These are phyloP conservation scores for Rhamnella rubrinervis DNA, from an alignment of 331 rosid genomes.

Conservation along the genomic window DNA sequence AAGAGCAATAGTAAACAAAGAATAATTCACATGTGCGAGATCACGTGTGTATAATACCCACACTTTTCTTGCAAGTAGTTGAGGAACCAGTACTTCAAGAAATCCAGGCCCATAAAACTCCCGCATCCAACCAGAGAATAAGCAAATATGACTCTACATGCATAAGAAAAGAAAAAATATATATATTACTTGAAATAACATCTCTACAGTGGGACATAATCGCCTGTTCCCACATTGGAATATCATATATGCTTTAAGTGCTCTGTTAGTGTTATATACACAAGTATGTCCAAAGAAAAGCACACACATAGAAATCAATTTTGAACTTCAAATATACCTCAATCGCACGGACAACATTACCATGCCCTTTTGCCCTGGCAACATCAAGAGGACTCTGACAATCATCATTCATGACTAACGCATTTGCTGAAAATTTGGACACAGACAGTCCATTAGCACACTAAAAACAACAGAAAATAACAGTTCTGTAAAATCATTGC, in stretches of 20 bases:
- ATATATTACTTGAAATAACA: slow-evolving; percentile 6
- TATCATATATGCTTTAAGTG: background rate
- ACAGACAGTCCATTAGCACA: slow-evolving; percentile 18
- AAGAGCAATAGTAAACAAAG: background rate
- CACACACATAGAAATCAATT: background rate
- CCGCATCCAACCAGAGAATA: slow-evolving; percentile 97
- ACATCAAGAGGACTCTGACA: slow-evolving; percentile 89
- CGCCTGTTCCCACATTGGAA: slow-evolving; percentile 13
- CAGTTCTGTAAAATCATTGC: slow-evolving; percentile 5
- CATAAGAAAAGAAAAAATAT: slow-evolving; percentile 7
- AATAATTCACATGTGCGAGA: slow-evolving; percentile 21
- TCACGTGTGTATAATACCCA: slow-evolving; percentile 38
- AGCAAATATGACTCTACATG: slow-evolving; percentile 73
- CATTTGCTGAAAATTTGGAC: slow-evolving; percentile 62
- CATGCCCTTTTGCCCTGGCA: slow-evolving; percentile 84
- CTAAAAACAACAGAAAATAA: background rate
- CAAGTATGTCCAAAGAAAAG: background rate
- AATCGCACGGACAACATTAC: slow-evolving; percentile 71
- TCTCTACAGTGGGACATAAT: slow-evolving; percentile 5
- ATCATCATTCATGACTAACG: slow-evolving; percentile 85
- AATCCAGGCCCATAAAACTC: slow-evolving; percentile 92
- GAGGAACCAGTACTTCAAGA: slow-evolving; percentile 80
- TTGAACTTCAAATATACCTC: slow-evolving; percentile 53
- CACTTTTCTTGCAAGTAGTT: slow-evolving; percentile 80
- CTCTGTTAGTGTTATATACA: too few relatives aligned